Evolutionary conservation across 164 flowering plant genomes (phyloP), one percentile per base, ranked within the genome.

Genomic region (Hamamelis virginiana): DNA sequence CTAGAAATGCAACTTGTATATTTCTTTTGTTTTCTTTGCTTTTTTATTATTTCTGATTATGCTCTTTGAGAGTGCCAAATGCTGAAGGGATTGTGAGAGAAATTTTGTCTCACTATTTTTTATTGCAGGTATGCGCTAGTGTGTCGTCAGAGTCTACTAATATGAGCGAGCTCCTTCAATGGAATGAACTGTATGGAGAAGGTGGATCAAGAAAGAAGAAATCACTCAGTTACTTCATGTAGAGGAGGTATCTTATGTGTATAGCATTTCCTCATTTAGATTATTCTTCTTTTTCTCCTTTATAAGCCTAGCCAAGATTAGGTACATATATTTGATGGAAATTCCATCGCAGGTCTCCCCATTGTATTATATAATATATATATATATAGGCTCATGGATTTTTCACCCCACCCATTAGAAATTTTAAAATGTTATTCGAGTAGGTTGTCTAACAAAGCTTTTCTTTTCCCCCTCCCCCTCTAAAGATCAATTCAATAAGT

Each of bases 141-240:
- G 90, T 90, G 26, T 85, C 96, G 22, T 84, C 96, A 9, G 96
- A 91, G 76, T 87, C 91, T 22, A 59, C 85, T 62, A 91, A 87
- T 69, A 91, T 89, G 93, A 91, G 64, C 23, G 93, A 89, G 80
- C 87, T 91, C 8, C 68, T 78, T 11, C 94, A 91, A 55, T 91
- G 97, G 94, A 89, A 91, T 72, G 93, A 89, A 3, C 72, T 86
- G 23, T 91, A 86, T 64, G 97, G 97, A 61, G 96, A 91, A 85
- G 96, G 96, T 41, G 93, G 96, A 65, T 89, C 96, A 6, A 87
- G 96, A 71, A 87, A 85, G 80, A 87, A 81, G 85, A 78, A 26
- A 69, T 77, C 89, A 3, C 82, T 89, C 14, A 87, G 91, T 77
- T 91, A 91, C 77, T 91, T 91, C 82, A 86, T 91, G 93, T 91